Evolutionary conservation across 345 rosid species (phyloP).

Genomic region (Hibiscus mutabilis): DNA sequence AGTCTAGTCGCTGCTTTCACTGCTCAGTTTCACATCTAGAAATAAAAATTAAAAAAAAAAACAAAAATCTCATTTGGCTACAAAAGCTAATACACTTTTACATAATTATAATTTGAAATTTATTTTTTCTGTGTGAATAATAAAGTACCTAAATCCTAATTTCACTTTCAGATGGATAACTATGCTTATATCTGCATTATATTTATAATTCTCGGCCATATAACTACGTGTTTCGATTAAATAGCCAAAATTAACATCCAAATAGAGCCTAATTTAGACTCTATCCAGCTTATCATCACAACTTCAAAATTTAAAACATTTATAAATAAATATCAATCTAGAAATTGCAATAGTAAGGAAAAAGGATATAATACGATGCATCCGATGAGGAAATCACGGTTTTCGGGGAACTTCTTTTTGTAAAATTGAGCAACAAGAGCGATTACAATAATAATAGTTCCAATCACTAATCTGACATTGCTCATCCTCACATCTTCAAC

Average conservation of each 20-base stretch:
- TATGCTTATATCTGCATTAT: not conserved
- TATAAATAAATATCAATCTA: conserved; percentile 3
- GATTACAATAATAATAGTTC: conserved; percentile 52
- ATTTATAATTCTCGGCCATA: not conserved
- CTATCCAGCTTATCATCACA: not conserved
- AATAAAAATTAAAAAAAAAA: not conserved
- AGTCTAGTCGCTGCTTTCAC: not conserved
- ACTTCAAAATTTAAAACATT: not conserved
- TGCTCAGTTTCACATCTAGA: not conserved
- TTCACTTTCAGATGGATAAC: not conserved
- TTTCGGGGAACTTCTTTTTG: conserved; percentile 97
- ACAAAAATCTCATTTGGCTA: not conserved
- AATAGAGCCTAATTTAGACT: not conserved
- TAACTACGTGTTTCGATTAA: not conserved
- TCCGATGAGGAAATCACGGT: conserved; percentile 65
- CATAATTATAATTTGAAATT: not conserved
- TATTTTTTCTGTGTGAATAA: not conserved
- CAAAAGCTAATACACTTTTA: not conserved
- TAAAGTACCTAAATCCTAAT: not conserved
- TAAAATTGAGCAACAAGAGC: conserved; percentile 95
- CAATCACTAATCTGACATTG: conserved; percentile 63
- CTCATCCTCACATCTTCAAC: conserved; percentile 82
- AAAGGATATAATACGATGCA: conserved; percentile 94
- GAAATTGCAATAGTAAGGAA: not conserved
- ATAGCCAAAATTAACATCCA: not conserved